These are phyloP conservation scores for Hypomyces perniciosus DNA, from an alignment of 2,329 filamentous ascomycete species.

Conservation along the genomic window DNA sequence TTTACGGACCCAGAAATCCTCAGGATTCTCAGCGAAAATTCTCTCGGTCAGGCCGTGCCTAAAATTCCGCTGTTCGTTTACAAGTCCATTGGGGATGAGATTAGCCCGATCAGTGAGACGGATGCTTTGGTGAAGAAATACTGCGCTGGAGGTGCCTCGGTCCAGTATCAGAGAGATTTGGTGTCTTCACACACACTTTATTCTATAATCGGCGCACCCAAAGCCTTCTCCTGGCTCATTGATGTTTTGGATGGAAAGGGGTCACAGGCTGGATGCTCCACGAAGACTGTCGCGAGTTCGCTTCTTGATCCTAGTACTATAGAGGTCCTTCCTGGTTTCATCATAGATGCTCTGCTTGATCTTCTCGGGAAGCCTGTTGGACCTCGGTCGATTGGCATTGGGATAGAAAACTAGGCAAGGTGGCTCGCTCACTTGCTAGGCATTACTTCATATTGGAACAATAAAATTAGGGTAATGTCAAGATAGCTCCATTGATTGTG, in stretches of 20 bases:
- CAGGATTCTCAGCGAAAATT: constrained; percentile 23
- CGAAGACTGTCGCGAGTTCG: constrained; percentile 9
- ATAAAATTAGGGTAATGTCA: too few relatives aligned
- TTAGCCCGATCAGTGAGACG: constrained; percentile 38
- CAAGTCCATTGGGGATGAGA: constrained; percentile 42
- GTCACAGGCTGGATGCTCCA: neutral
- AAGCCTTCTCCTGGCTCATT: constrained; percentile 16
- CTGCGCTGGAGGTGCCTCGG: constrained; percentile 34
- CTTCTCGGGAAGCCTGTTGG: constrained; percentile 12
- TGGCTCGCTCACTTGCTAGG: too few relatives aligned
- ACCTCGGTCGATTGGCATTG: constrained; percentile 6
- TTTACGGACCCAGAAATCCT: constrained; percentile 18
- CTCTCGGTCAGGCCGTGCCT: constrained; percentile 33
- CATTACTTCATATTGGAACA: too few relatives aligned
- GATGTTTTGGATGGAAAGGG: constrained; percentile 10
- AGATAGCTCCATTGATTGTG: too few relatives aligned
- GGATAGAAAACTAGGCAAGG: neutral
- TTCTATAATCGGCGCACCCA: constrained; percentile 12
- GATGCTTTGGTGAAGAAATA: constrained; percentile 37
- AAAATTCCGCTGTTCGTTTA: constrained; percentile 44
- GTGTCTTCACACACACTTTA: constrained; percentile 32
- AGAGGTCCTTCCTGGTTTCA: constrained; percentile 12
- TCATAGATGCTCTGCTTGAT: constrained; percentile 13
- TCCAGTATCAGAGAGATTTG: constrained; percentile 39
- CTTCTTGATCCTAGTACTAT: constrained; percentile 14